Conservation (phyloP, 345 rosid genomes). For the Salix caprea region DNA sequence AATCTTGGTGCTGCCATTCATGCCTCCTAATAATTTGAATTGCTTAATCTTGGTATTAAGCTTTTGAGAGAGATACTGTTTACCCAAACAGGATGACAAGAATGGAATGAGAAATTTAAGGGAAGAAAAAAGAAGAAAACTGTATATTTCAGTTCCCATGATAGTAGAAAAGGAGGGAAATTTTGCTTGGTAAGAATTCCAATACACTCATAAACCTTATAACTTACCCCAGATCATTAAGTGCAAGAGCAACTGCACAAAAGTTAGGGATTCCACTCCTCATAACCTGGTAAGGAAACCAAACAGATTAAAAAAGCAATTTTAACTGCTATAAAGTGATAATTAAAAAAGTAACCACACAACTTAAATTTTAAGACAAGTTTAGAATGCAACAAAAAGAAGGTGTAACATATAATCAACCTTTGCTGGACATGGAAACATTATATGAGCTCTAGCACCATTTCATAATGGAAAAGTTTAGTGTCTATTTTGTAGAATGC, state of each 20-base stretch:
- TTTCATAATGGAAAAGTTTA: not conserved
- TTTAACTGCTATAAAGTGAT: not conserved
- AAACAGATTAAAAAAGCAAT: conserved; percentile 1
- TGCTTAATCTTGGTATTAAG: not conserved
- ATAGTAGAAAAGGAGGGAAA: not conserved
- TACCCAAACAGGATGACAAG: not conserved
- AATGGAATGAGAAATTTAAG: not conserved
- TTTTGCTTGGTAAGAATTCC: not conserved
- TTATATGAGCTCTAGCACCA: not conserved
- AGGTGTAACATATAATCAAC: not conserved
- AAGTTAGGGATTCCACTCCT: conserved; percentile 92
- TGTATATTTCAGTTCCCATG: not conserved
- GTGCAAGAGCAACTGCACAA: conserved; percentile 90
- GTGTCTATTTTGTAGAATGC: not conserved
- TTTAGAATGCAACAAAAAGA: not conserved
- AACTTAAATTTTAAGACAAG: conserved; percentile 1
- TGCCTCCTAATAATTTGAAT: not conserved
- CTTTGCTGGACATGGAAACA: not conserved
- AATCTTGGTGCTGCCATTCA: not conserved
- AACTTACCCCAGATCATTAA: conserved; percentile 72
- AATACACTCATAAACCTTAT: not conserved
- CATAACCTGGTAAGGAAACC: conserved; percentile 49
- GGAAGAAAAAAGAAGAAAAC: not conserved
- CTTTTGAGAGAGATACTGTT: not conserved
- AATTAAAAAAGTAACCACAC: not conserved